A percentile compares a stretch with the other conserved stretches of the same genome.
Conservation (phyloP, 805 yeast genomes). For the Barnettozyma botsteinii region DNA sequence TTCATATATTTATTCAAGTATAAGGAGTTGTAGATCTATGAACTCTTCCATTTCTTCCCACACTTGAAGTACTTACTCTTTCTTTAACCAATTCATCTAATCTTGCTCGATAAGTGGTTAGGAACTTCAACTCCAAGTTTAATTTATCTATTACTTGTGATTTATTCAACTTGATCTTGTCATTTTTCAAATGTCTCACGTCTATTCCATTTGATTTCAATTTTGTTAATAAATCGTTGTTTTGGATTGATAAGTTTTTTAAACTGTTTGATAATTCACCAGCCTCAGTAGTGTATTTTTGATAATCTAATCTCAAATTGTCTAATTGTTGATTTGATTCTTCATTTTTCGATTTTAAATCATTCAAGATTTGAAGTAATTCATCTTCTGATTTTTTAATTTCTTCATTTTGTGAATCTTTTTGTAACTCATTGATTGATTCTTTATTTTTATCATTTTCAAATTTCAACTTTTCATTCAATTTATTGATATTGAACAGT, state of each 20-base stretch:
- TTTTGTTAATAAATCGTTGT: constrained; percentile 25
- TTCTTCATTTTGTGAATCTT: constrained; percentile 25
- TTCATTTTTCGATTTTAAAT: constrained; percentile 24
- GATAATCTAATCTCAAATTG: constrained; percentile 37
- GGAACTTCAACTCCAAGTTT: constrained; percentile 14
- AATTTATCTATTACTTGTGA: constrained; percentile 5
- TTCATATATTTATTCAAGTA: too few relatives aligned
- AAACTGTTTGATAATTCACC: constrained; percentile 35
- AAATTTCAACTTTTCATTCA: constrained; percentile 16
- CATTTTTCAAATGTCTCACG: constrained; percentile 19
- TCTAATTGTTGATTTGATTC: constrained; percentile 1
- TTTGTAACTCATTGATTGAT: constrained; percentile 6
- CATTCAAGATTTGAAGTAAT: constrained; percentile 29
- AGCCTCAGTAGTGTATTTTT: constrained; percentile 39
- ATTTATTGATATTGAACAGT: constrained; percentile 14
- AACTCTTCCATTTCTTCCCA: constrained; percentile 26
- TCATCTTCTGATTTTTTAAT: constrained; percentile 11
- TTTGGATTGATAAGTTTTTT: constrained; percentile 20
- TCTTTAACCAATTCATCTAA: constrained; percentile 19
- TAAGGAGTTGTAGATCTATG: constrained; percentile 27
- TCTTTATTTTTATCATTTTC: constrained; percentile 18
- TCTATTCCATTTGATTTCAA: constrained; percentile 31
- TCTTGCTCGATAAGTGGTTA: constrained; percentile 14
- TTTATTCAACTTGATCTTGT: constrained; percentile 8
- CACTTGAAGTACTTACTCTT: constrained; percentile 15